A percentile compares a stretch with the other conserved stretches of the same genome.
phyloP scores from a whole-genome alignment of 2,329 filamentous ascomycete genomes.

The Penicillium sp. region DNA sequence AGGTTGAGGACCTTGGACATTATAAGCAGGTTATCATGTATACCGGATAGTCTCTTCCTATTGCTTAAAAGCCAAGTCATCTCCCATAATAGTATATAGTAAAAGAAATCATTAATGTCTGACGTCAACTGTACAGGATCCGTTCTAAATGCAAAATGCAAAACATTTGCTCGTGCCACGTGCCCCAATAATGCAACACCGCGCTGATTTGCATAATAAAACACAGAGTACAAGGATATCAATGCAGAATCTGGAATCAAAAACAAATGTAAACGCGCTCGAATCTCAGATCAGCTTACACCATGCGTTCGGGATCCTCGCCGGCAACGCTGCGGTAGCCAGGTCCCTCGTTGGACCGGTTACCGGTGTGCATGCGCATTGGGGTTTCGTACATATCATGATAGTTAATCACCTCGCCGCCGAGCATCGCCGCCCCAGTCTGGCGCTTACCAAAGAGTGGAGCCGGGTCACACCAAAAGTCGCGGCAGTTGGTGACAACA shows the following conservation, averaged over 20 bases:
- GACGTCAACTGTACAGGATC: slow-evolving; percentile 21
- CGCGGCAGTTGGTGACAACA: slow-evolving; percentile 82
- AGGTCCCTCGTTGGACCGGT: slow-evolving; percentile 47
- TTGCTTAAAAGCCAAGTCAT: background rate
- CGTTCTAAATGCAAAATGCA: slow-evolving; percentile 17
- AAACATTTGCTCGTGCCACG: slow-evolving; percentile 8
- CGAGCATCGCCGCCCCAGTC: slow-evolving; percentile 72
- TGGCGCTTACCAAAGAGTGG: slow-evolving; percentile 75
- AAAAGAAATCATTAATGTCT: slow-evolving; percentile 18
- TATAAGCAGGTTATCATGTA: background rate
- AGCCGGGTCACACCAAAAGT: slow-evolving; percentile 93
- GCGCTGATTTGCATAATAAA: slow-evolving; percentile 7
- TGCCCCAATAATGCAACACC: slow-evolving; percentile 7
- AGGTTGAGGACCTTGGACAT: background rate
- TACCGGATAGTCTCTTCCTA: background rate
- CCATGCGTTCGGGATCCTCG: slow-evolving; percentile 39
- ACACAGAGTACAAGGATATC: slow-evolving; percentile 8
- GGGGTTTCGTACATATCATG: slow-evolving; percentile 86
- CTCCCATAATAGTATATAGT: background rate
- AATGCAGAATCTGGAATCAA: slow-evolving; percentile 2
- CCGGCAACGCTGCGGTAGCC: slow-evolving; percentile 59
- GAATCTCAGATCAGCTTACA: slow-evolving; percentile 18
- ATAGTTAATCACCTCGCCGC: slow-evolving; percentile 80
- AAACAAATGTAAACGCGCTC: background rate
- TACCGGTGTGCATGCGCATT: slow-evolving; percentile 57